A percentile compares a stretch with the other conserved stretches of the same genome.
Evolutionary conservation across 306 rosid genomes (phyloP).

Genomic region (Pyrus betulifolia): DNA sequence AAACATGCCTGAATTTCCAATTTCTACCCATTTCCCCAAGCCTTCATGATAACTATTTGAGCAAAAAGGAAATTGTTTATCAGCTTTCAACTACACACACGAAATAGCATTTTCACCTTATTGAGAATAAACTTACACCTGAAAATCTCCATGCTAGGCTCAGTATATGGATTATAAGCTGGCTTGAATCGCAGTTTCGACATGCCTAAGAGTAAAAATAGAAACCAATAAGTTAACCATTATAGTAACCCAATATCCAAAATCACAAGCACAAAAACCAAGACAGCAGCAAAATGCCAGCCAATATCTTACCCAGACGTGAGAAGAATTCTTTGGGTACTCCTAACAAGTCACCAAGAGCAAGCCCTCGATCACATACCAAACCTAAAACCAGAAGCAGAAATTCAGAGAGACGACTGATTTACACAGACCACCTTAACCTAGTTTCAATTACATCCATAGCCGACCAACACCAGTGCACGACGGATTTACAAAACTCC

Average conservation of each 20-base stretch:
- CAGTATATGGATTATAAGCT: slow-evolving; percentile 93
- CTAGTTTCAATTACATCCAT: too few relatives aligned
- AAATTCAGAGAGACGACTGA: not conserved
- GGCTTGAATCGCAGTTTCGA: slow-evolving; percentile 80
- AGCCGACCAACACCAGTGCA: too few relatives aligned
- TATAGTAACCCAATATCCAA: not conserved
- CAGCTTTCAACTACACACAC: slow-evolving; percentile 7
- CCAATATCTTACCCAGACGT: slow-evolving; percentile 56
- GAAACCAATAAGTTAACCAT: not conserved
- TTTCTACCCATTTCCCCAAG: slow-evolving; percentile 79
- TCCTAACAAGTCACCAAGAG: slow-evolving; percentile 81
- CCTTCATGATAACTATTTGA: slow-evolving; percentile 83
- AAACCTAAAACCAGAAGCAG: slow-evolving; percentile 46
- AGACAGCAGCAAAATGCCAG: not conserved
- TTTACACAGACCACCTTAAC: too few relatives aligned
- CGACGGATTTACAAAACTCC: too few relatives aligned
- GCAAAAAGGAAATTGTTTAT: not conserved
- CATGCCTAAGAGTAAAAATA: slow-evolving; percentile 53
- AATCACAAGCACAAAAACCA: not conserved
- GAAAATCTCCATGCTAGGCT: slow-evolving; percentile 98
- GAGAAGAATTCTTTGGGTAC: slow-evolving; percentile 82
- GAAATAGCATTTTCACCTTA: not conserved
- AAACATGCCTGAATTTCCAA: slow-evolving; percentile 96
- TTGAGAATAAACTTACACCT: slow-evolving; percentile 32
- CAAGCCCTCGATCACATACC: slow-evolving; percentile 84